Percentiles rank a stretch among this genome's conserved stretches.
These are phyloP conservation scores for Neurospora africana DNA, from an alignment of 495 filamentous ascomycete genomes.

Conservation along the genomic window DNA sequence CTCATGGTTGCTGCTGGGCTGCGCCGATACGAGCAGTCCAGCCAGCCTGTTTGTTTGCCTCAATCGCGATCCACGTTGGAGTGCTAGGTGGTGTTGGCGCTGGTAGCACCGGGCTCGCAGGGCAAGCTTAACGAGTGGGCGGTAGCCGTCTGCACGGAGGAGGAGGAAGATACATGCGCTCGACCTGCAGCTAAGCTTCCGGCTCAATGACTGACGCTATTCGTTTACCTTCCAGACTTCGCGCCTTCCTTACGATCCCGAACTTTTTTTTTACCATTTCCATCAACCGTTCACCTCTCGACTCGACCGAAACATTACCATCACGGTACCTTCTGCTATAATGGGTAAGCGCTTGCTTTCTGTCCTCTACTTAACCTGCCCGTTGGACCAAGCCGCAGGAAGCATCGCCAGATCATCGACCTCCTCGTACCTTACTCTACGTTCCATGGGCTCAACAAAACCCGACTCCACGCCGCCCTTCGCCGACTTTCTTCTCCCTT, in stretches of 20 bases:
- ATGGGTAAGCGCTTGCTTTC: constrained; percentile 40
- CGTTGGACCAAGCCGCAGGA: constrained; percentile 19
- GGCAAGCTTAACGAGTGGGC: not conserved
- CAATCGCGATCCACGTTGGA: not conserved
- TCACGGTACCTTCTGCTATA: constrained; percentile 17
- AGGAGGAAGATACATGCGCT: not conserved
- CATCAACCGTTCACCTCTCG: not conserved
- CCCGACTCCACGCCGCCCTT: constrained; percentile 3
- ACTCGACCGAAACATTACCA: not conserved
- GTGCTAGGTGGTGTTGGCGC: not conserved
- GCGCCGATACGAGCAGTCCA: not conserved
- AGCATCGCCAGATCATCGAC: constrained; percentile 15
- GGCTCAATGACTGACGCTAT: constrained; percentile 13
- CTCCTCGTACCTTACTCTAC: constrained; percentile 13
- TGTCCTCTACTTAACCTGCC: constrained; percentile 18
- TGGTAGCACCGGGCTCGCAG: not conserved
- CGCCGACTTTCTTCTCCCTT: constrained; percentile 2
- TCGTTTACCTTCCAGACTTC: constrained; percentile 13
- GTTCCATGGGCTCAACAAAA: constrained; percentile 4
- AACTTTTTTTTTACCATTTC: not conserved
- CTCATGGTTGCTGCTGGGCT: not conserved
- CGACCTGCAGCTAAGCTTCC: not conserved
- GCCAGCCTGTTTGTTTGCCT: not conserved
- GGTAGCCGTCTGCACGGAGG: not conserved
- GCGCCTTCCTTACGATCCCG: constrained; percentile 16